Conservation (phyloP, 352 stramenopile species). For the Phytophthora pluvialis region DNA sequence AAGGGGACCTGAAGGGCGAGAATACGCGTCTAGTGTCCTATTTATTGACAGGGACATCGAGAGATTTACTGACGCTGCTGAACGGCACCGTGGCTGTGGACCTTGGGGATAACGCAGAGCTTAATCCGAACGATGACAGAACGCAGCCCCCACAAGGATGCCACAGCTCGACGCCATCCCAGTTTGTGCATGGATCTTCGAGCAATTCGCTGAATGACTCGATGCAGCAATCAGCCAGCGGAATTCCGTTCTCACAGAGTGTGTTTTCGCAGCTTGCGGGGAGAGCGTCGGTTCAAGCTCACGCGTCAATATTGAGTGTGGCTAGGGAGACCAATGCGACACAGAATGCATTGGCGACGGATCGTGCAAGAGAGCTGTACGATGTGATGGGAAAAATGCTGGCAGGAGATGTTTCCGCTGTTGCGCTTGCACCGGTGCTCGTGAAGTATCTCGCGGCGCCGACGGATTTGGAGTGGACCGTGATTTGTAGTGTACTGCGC, state of each 20-base stretch:
- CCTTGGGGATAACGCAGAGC: background rate
- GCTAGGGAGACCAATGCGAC: slow-evolving; percentile 41
- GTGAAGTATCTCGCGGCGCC: slow-evolving; percentile 56
- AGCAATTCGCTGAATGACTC: slow-evolving; percentile 34
- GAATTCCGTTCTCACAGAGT: slow-evolving; percentile 53
- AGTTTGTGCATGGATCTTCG: slow-evolving; percentile 30
- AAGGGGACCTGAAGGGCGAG: slow-evolving; percentile 30
- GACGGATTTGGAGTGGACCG: slow-evolving; percentile 42
- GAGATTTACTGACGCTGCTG: slow-evolving; percentile 38
- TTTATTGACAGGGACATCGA: slow-evolving; percentile 45
- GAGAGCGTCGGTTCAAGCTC: slow-evolving; percentile 43
- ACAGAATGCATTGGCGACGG: slow-evolving; percentile 39
- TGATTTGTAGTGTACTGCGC: slow-evolving; percentile 57
- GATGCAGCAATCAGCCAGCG: slow-evolving; percentile 29
- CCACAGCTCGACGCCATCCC: slow-evolving; percentile 26
- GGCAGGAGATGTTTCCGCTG: slow-evolving; percentile 42
- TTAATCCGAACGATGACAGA: slow-evolving; percentile 18
- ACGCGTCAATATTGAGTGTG: slow-evolving; percentile 46
- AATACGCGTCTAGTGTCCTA: slow-evolving; percentile 50
- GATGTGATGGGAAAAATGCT: slow-evolving; percentile 66
- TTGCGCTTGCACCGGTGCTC: slow-evolving; percentile 53
- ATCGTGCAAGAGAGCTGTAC: slow-evolving; percentile 55
- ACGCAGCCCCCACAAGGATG: slow-evolving; percentile 23
- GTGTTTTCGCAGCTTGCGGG: slow-evolving; percentile 62
- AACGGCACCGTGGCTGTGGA: slow-evolving; percentile 27